A percentile compares a stretch with the other conserved stretches of the same genome.
Evolutionary conservation across 352 stramenopile species (phyloP).

Genomic region (Elongisporangium prolatum): DNA sequence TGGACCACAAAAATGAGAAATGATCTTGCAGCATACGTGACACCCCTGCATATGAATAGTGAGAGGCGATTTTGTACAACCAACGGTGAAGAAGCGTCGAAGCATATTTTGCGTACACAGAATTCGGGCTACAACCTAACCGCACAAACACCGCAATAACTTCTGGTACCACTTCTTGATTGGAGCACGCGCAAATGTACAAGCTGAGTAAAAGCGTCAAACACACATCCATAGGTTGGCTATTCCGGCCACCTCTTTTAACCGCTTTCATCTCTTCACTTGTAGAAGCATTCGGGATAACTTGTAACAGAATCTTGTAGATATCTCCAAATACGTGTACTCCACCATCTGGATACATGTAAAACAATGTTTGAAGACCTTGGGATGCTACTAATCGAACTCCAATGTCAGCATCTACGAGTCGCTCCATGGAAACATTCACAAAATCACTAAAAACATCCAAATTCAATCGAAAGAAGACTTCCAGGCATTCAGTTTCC

Average conservation of each 20-base stretch:
- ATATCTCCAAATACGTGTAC: slow-evolving; percentile 53
- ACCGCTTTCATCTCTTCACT: slow-evolving; percentile 1
- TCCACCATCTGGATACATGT: slow-evolving; percentile 77
- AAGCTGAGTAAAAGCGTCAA: slow-evolving; percentile 47
- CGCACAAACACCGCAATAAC: slow-evolving; percentile 47
- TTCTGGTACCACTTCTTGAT: slow-evolving; percentile 40
- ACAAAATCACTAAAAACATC: slow-evolving; percentile 53
- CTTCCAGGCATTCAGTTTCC: slow-evolving; percentile 51
- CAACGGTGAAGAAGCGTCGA: slow-evolving; percentile 38
- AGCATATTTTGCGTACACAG: slow-evolving; percentile 25
- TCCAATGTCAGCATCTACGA: slow-evolving; percentile 47
- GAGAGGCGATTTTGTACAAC: slow-evolving; percentile 33
- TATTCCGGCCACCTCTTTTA: slow-evolving; percentile 6
- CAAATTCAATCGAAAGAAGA: slow-evolving; percentile 60
- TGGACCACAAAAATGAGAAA: slow-evolving; percentile 58
- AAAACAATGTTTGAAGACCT: slow-evolving; percentile 64
- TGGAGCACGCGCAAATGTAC: slow-evolving; percentile 66
- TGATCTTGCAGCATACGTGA: slow-evolving; percentile 56
- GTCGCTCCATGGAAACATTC: slow-evolving; percentile 30
- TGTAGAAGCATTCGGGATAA: slow-evolving; percentile 10
- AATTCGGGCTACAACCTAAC: slow-evolving; percentile 30
- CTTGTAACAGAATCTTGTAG: slow-evolving; percentile 27
- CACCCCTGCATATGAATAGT: slow-evolving; percentile 42
- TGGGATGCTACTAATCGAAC: slow-evolving; percentile 47
- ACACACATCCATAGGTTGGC: slow-evolving; percentile 26